Conservation (phyloP, 176 grass and related monocot genomes). For the Melocanna baccifera region DNA sequence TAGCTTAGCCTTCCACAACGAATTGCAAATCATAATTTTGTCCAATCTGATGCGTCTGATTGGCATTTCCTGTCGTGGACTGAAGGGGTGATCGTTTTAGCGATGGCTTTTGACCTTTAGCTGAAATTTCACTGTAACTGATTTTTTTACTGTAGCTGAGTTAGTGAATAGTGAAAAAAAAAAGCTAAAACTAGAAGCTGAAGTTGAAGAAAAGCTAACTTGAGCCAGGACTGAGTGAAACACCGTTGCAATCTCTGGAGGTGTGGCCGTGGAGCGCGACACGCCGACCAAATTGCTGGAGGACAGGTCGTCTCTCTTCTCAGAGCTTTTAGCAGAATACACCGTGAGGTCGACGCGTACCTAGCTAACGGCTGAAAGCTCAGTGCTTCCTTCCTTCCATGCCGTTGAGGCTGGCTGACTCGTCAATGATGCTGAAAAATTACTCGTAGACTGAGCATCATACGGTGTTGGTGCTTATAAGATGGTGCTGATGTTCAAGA, state of each 20-base stretch:
- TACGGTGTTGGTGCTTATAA: neutral
- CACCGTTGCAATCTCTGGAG: slow-evolving; percentile 15
- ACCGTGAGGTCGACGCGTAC: slow-evolving; percentile 53
- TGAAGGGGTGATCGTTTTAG: too few relatives aligned
- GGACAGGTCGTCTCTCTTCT: slow-evolving; percentile 63
- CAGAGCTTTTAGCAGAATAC: slow-evolving; percentile 76
- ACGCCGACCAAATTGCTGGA: slow-evolving; percentile 56
- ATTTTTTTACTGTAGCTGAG: too few relatives aligned
- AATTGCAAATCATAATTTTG: neutral
- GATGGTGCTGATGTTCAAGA: neutral
- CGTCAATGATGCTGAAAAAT: neutral
- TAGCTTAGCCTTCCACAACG: neutral
- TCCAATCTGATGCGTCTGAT: neutral
- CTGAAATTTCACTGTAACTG: too few relatives aligned
- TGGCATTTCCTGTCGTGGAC: neutral
- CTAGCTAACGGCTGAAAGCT: neutral
- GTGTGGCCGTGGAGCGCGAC: slow-evolving; percentile 61
- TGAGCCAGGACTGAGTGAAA: neutral
- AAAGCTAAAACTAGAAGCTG: too few relatives aligned
- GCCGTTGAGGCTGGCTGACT: neutral
- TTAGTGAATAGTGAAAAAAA: too few relatives aligned
- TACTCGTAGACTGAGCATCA: too few relatives aligned
- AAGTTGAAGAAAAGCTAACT: too few relatives aligned
- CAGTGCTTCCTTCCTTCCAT: neutral
- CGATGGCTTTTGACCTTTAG: too few relatives aligned